Conservation (phyloP, 139 green algal species). For the Microglena sp. region DNA sequence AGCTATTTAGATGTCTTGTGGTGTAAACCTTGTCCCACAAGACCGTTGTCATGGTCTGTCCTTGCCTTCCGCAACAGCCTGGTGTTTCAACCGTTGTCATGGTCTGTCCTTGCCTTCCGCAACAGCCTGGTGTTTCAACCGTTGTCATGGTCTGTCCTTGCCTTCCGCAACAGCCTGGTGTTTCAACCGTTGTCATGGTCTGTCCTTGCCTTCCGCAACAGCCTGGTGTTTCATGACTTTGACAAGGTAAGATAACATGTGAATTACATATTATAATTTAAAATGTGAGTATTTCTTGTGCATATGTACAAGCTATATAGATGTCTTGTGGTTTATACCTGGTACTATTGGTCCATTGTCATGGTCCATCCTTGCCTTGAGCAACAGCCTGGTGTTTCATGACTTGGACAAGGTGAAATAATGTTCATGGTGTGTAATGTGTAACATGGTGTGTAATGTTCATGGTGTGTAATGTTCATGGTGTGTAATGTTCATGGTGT, state of each 20-base stretch:
- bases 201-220: conserved; percentile 66
- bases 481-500: no score
- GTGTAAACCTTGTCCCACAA: no score
- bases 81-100: conserved; percentile 65
- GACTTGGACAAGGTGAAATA: conserved; percentile 68
- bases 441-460: no score
- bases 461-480: no score
- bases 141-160: conserved; percentile 53
- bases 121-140: conserved; percentile 75
- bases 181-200: conserved; percentile 58
- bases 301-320: no score
- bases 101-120: conserved; percentile 57
- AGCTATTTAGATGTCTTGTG: no score
- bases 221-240: conserved; percentile 68
- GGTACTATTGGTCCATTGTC: no score
- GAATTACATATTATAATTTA: no score
- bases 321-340: no score
- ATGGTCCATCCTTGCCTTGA: conserved; percentile 61
- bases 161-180: conserved; percentile 70
- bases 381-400: conserved; percentile 73
- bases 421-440: no score
- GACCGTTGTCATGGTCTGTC: conserved; percentile 55
- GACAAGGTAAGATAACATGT: no score
- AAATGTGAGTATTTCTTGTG: no score
- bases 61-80: conserved; percentile 65